Conservation (phyloP, 192 early-diverging fungal genomes). For the Lunasporangiospora selenospora region DNA sequence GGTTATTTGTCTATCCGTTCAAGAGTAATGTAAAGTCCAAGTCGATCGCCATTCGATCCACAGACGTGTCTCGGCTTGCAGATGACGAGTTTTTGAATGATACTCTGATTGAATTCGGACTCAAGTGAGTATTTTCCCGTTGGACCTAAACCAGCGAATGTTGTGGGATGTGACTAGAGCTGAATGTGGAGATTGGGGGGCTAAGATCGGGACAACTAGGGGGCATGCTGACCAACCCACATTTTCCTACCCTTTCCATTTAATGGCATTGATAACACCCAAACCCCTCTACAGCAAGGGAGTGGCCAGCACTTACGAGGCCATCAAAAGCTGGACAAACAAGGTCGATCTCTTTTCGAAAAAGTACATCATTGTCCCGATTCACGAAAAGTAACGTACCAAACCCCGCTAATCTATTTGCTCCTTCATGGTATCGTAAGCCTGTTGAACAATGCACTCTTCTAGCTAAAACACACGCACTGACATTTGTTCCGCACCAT, state of each 20-base stretch:
- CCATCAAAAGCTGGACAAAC: slow-evolving; percentile 77
- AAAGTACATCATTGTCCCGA: slow-evolving; percentile 78
- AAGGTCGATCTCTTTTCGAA: slow-evolving; percentile 76
- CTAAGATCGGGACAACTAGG: too few relatives aligned
- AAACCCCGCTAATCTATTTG: too few relatives aligned
- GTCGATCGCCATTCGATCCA: slow-evolving; percentile 61
- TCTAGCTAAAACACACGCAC: too few relatives aligned
- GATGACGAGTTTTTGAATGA: slow-evolving; percentile 85
- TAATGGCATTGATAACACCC: too few relatives aligned
- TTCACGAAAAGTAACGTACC: slow-evolving; percentile 75
- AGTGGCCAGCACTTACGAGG: slow-evolving; percentile 48
- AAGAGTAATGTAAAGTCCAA: slow-evolving; percentile 26
- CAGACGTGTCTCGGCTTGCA: slow-evolving; percentile 68
- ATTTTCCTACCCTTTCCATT: too few relatives aligned
- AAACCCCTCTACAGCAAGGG: slow-evolving; percentile 12
- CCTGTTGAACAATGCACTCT: too few relatives aligned
- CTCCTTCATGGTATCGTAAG: too few relatives aligned
- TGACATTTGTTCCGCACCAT: too few relatives aligned
- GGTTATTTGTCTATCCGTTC: slow-evolving; percentile 33
- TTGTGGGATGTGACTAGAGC: too few relatives aligned
- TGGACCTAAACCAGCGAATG: too few relatives aligned
- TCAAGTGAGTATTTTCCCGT: slow-evolving; percentile 56
- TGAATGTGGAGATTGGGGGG: too few relatives aligned
- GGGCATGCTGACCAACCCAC: too few relatives aligned
- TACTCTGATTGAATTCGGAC: slow-evolving; percentile 83